Evolutionary conservation across 768 basidiomycete genomes (phyloP), one percentile per base, ranked within the genome.

Genomic region (Mycena polygramma): DNA sequence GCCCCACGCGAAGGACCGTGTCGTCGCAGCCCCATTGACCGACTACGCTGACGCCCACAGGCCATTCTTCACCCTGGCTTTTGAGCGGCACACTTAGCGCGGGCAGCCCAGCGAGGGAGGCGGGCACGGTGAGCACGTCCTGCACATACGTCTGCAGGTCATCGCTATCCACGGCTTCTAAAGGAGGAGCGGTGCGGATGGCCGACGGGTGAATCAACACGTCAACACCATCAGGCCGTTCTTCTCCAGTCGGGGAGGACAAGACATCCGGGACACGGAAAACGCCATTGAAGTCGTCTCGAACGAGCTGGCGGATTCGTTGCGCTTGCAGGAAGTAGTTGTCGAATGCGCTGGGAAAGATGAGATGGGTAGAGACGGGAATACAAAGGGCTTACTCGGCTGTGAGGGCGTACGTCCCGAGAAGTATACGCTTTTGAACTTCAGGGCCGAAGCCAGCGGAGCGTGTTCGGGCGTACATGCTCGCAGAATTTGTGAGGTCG

Each of bases 311-410:
- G 1, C 97, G 91, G 13, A 98, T 88, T 39, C 90, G 87, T 71
- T 95, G 92, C 0, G 97, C 97, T 82, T 97, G 95, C 7, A 99
- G 85, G 78, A 96, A 99, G 79, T 97, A 98, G 76, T 97, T 98
- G 81, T 98, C 93, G 77, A 96, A 98, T n/a, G 96, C 96, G 66
- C 96, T 98, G 74, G 9, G 48, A 57, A 43, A 37, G 10, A 5
- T 51, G 30, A 54, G 41, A 39, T 5, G 59, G 2, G 20, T 22
- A 60, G 20, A 30, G 19, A 6, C 30, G 9, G 39, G 41, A 43
- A 64, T 24, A 39, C 45, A 52, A 8, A 6, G 19, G 2, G 82
- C 94, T 76, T 75, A 98, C 97, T 95, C 95, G 36, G 96, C 96
- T 0, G 92, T 93, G 51, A 99, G 83, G 2, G 97, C 94, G 76